Percentiles rank a stretch among this genome's conserved stretches.
phyloP scores from a whole-genome alignment of 2,329 filamentous ascomycete genomes.

The Ilyonectria sp. region DNA sequence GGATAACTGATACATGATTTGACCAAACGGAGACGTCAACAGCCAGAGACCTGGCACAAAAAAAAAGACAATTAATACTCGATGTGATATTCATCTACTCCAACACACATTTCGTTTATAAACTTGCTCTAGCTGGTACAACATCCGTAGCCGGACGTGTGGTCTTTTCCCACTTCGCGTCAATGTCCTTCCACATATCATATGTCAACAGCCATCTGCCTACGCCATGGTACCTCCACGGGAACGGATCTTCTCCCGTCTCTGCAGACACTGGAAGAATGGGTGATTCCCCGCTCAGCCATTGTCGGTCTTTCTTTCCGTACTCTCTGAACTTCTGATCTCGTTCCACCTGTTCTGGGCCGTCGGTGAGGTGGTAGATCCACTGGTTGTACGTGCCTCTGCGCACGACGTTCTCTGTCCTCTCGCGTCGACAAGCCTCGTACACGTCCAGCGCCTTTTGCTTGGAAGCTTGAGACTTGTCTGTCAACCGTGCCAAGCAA shows the following conservation, averaged over 20 bases:
- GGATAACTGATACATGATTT: no score
- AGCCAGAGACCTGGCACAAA: neutral
- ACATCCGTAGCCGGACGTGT: neutral
- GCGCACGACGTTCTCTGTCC: slow-evolving; percentile 73
- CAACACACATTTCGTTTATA: slow-evolving; percentile 14
- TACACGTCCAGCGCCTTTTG: slow-evolving; percentile 61
- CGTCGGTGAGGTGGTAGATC: slow-evolving; percentile 74
- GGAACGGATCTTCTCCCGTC: slow-evolving; percentile 58
- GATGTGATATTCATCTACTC: neutral
- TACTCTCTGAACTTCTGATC: slow-evolving; percentile 58
- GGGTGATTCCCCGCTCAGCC: slow-evolving; percentile 45
- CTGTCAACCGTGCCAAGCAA: slow-evolving; percentile 64
- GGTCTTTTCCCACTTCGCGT: slow-evolving; percentile 48
- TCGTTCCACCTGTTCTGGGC: slow-evolving; percentile 67
- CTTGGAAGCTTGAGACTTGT: slow-evolving; percentile 55
- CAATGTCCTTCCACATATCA: slow-evolving; percentile 57
- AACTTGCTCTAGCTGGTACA: slow-evolving; percentile 24
- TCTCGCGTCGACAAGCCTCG: slow-evolving; percentile 69
- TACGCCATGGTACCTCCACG: slow-evolving; percentile 58
- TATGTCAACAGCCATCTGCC: slow-evolving; percentile 58
- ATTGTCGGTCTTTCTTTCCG: slow-evolving; percentile 50
- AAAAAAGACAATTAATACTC: neutral
- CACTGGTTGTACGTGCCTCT: slow-evolving; percentile 74
- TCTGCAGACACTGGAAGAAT: slow-evolving; percentile 45
- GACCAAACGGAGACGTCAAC: neutral